Base-by-base conservation (phyloP, 805 yeast species). In the Pichia kluyveri region DNA sequence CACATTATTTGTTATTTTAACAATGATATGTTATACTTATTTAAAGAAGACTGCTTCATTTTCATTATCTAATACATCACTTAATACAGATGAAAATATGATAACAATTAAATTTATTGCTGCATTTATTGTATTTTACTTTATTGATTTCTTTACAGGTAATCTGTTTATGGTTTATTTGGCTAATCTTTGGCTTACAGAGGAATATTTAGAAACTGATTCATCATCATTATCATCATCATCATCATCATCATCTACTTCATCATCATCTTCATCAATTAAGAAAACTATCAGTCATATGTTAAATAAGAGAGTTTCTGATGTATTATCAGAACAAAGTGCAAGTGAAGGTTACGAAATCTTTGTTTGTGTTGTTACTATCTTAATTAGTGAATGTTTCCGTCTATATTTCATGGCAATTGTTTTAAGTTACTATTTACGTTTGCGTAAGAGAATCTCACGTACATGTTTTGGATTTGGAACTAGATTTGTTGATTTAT, bases 91-190 rank as follows among this genome's bases (percentile, higher is more conserved):
- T 27, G 31, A 34, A 34, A 48, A 48, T 38, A n/a, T 48, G 19
- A 4, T 37, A 18, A 28, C 41, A 41, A 75, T 83, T 7, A 69
- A 84, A 52, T 75, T 77, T 42, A 72, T 79, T 56, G 77, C 93
- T 5, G 70, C 82, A 28, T 79, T 83, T 30, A 74, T 85, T 15
- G 65, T 83, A 40, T 61, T 83, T 3, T 90, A 82, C 62, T 56
- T 77, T 2, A 40, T 78, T 10, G 97, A 91, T 61, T 82, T 96
- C 0, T 34, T 82, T 0, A 63, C 78, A 39, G 86, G 87, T 28
- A 63, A 79, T 28, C 64, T 83, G 4, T 89, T 84, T 64, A 86
- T 95, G 19, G 54, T 82, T 6, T 84, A 80, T 65, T 90, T 91
- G 61, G 74, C 82, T 7, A 73, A 75, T 46, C 75, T 79, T 51